A percentile compares a stretch with the other conserved stretches of the same genome.
Conservation (phyloP, 805 yeast species). For the Saccharomyces mikatae region DNA sequence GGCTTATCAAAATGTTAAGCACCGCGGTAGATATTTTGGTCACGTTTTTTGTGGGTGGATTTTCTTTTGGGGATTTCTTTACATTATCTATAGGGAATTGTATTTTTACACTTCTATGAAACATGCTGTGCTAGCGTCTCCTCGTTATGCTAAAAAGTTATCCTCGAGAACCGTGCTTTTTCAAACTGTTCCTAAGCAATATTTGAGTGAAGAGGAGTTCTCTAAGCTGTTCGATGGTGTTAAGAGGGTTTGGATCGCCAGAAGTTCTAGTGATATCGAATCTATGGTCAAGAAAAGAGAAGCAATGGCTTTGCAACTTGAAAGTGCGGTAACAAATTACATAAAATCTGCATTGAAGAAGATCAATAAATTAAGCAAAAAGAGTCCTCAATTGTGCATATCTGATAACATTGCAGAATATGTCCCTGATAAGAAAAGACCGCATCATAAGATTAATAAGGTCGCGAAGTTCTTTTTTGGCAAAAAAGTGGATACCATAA, state of each 20-base stretch:
- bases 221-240: constrained; percentile 75
- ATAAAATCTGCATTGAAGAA: constrained; percentile 56
- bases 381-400: constrained; percentile 35
- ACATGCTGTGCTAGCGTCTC: constrained; percentile 71
- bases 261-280: constrained; percentile 49
- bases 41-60: constrained; percentile 78
- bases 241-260: constrained; percentile 69
- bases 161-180: constrained; percentile 77
- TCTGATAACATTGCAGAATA: constrained; percentile 44
- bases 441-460: constrained; percentile 37
- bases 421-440: constrained; percentile 61
- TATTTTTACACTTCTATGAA: constrained; percentile 69
- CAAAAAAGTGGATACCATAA: constrained; percentile 55
- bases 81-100: constrained; percentile 74
- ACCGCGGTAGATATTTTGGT: constrained; percentile 64
- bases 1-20: constrained; percentile 66
- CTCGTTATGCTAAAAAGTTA: constrained; percentile 64
- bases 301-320: constrained; percentile 52
- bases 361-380: constrained; percentile 60
- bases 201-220: constrained; percentile 64
- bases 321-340: constrained; percentile 52
- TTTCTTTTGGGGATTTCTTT: constrained; percentile 62
- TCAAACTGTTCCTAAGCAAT: constrained; percentile 73
- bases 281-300: constrained; percentile 53
- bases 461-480: constrained; percentile 36